These are phyloP conservation scores for Penicillium sp. DNA, from an alignment of 2,329 filamentous ascomycete genomes.

Conservation along the genomic window DNA sequence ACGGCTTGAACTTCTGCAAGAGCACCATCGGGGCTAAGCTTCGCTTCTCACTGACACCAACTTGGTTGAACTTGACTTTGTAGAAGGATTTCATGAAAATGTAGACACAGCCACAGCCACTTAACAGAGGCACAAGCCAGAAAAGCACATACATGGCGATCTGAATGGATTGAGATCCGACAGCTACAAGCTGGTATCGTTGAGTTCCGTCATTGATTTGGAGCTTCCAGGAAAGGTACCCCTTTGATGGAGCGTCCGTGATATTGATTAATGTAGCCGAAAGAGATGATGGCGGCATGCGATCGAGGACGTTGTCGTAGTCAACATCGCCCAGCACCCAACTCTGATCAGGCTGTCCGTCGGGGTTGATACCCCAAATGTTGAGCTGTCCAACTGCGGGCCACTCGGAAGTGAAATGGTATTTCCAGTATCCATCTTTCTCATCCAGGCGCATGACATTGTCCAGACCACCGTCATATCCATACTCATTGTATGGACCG, in stretches of 20 bases:
- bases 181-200: conserved; percentile 52
- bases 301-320: conserved; percentile 59
- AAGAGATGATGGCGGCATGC: conserved; percentile 60
- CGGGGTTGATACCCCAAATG: conserved; percentile 65
- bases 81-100: conserved; percentile 64
- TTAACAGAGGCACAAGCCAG: conserved; percentile 54
- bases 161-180: conserved; percentile 55
- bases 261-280: conserved; percentile 60
- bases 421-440: conserved; percentile 55
- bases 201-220: conserved; percentile 57
- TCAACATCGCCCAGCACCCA: conserved; percentile 63
- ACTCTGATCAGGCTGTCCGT: conserved; percentile 61
- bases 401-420: conserved; percentile 64
- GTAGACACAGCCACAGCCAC: conserved; percentile 53
- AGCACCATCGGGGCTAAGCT: conserved; percentile 39
- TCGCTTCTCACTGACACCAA: conserved; percentile 54
- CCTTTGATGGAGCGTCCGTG: conserved; percentile 54
- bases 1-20: conserved; percentile 38
- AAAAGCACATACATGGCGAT: conserved; percentile 57
- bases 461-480: conserved; percentile 60
- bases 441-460: conserved; percentile 52
- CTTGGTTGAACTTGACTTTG: conserved; percentile 63
- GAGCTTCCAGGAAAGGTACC: conserved; percentile 57
- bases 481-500: conserved; percentile 64
- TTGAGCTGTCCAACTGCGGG: conserved; percentile 63